These are phyloP conservation scores for Ascochyta clinopodiicola DNA, from an alignment of 2,329 filamentous ascomycete species.

Conservation along the genomic window DNA sequence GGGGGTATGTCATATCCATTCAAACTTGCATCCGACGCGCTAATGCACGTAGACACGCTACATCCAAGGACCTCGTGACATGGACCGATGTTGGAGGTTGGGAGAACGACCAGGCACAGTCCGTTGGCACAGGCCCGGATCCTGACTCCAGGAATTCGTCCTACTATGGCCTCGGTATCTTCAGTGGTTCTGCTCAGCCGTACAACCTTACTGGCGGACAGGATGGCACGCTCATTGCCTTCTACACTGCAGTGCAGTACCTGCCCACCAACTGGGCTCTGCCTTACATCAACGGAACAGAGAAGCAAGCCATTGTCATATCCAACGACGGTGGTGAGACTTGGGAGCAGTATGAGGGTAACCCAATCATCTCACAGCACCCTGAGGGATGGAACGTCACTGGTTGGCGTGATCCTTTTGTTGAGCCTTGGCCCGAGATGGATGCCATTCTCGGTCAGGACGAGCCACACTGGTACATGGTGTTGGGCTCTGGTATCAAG, in stretches of 20 bases:
- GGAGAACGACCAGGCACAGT: conserved; percentile 51
- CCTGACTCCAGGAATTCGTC: conserved; percentile 39
- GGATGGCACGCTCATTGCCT: conserved; percentile 54
- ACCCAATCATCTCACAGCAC: conserved; percentile 53
- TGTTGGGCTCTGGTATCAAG: conserved; percentile 57
- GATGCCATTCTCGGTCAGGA: conserved; percentile 50
- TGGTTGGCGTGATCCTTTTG: conserved; percentile 42
- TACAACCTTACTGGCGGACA: conserved; percentile 56
- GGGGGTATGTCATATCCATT: conserved; percentile 29
- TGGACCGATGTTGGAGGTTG: conserved; percentile 56
- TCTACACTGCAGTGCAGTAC: conserved; percentile 57
- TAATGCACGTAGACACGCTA: conserved; percentile 58
- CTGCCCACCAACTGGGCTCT: conserved; percentile 55
- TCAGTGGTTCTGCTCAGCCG: conserved; percentile 59
- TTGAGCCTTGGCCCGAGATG: conserved; percentile 50
- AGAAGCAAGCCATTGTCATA: conserved; percentile 55
- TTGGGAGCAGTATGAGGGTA: conserved; percentile 55
- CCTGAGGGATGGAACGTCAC: conserved; percentile 56
- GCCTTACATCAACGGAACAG: conserved; percentile 54
- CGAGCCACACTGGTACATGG: conserved; percentile 55
- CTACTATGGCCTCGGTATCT: conserved; percentile 61
- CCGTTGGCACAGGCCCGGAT: conserved; percentile 49
- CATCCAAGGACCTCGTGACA: conserved; percentile 57
- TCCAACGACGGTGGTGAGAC: conserved; percentile 56
- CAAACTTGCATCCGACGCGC: conserved; percentile 31